Base-by-base conservation (phyloP, 495 filamentous ascomycete species). In the Neurospora sp. region DNA sequence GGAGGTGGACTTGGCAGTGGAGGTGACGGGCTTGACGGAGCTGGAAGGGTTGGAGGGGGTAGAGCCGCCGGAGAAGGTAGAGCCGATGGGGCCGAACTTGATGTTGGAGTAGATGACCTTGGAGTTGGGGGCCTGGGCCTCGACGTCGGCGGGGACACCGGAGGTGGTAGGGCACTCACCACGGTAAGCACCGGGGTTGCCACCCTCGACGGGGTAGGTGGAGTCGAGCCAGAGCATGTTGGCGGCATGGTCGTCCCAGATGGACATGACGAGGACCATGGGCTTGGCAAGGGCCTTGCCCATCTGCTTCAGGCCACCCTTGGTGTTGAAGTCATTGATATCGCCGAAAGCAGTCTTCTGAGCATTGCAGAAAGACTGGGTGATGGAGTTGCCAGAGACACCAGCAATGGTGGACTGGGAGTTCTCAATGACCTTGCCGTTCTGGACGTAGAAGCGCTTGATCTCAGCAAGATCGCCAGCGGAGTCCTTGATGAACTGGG, bases 161-260 rank as follows among this genome's bases (percentile, higher is more conserved):
- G 88, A 89, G 80, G 82, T 82, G 71, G 83, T 86, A 54, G 86
- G 70, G 82, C 93, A 96, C 73, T 87, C 86, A 70, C 92, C 93
- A 80, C 93, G 91, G 76, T 86, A 86, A 71, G 88, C 86, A 81
- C 93, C 93, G 41, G 89, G 89, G 27, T 23, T 69, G 12, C 77
- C 78, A n/a, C 76, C 81, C 77, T 86, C 85, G 48, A 85, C 82
- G 4, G 92, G 93, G 85, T 90, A 93, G 82, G 83, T 87, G 79
- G 89, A 89, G 85, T 94, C 92, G 77, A 96, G 89, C 93, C 93
- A 95, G 76, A 92, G 86, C 93, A 94, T 95, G 84, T 92, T 87
- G 82, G 86, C 83, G 79, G 86, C 82, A 83, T 94, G 88, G 83
- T 94, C 92, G 79, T 93, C 91, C 92, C 92, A 94, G 79, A 94